These are phyloP conservation scores for Sistotremastrum niveocremeum DNA, from an alignment of 768 basidiomycete genomes.

Conservation along the genomic window DNA sequence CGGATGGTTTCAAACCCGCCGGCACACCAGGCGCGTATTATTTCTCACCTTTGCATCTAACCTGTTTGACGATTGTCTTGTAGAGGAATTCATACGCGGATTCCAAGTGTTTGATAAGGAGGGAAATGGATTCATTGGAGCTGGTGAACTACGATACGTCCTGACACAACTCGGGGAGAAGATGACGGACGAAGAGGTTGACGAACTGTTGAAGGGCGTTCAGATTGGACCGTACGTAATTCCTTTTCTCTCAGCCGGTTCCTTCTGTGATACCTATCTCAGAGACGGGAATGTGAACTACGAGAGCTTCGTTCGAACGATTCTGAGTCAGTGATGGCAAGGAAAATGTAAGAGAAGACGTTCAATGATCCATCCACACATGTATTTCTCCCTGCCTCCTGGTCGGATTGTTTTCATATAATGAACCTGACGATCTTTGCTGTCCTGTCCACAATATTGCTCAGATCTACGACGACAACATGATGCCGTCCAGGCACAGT, in stretches of 20 bases:
- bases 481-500: too few species aligned
- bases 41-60: neutral
- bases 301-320: conserved; percentile 90
- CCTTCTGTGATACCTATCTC: conserved; percentile 4
- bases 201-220: conserved; percentile 92
- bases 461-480: too few species aligned
- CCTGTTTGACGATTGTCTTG: conserved; percentile 1
- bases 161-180: conserved; percentile 96
- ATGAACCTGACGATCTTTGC: too few species aligned
- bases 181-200: conserved; percentile 95
- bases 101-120: conserved; percentile 99
- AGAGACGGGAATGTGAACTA: conserved; percentile 98
- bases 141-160: conserved; percentile 60
- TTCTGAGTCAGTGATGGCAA: conserved; percentile 61
- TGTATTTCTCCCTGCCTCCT: too few species aligned
- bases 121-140: conserved; percentile 58
- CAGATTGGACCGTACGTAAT: conserved; percentile 71
- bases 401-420: too few species aligned
- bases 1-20: conserved; percentile 94
- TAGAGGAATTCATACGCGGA: conserved; percentile 98
- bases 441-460: too few species aligned
- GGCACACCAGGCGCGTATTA: conserved; percentile 70
- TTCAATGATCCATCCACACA: too few species aligned
- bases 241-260: conserved; percentile 2
- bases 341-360: too few species aligned